These are phyloP conservation scores for Cenchrus fungigraminus DNA, from an alignment of 176 grass and related monocot genomes.

Conservation along the genomic window DNA sequence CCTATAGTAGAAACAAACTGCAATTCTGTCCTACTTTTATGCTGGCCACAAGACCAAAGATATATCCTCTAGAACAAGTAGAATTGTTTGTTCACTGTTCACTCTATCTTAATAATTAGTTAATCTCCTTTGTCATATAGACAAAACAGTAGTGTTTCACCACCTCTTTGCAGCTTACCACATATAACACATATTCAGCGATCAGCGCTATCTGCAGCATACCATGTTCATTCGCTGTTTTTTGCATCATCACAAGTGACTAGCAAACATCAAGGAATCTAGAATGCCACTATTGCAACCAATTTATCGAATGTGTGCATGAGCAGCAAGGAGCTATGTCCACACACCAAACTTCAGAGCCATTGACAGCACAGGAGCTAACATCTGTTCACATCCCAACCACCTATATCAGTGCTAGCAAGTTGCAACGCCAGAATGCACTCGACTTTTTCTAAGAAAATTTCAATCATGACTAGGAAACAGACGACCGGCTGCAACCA, in stretches of 20 bases:
- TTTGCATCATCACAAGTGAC: not conserved
- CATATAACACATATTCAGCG: not conserved
- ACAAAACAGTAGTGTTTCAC: not conserved
- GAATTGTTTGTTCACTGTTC: not conserved
- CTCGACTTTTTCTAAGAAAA: slow-evolving; percentile 6
- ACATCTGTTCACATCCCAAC: not conserved
- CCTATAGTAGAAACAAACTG: not conserved
- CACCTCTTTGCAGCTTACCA: not conserved
- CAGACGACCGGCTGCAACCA: not conserved
- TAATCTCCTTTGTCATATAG: not conserved
- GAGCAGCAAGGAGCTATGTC: not conserved
- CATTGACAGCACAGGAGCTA: slow-evolving; percentile 10
- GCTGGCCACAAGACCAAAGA: not conserved
- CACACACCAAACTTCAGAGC: not conserved
- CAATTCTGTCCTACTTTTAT: not conserved
- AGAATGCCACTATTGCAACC: slow-evolving; percentile 1
- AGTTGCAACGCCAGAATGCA: not conserved
- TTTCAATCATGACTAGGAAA: not conserved
- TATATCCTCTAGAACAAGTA: not conserved
- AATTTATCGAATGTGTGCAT: not conserved
- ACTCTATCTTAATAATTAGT: not conserved
- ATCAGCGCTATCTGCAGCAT: not conserved
- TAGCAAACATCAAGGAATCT: slow-evolving; percentile 7
- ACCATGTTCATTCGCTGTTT: not conserved
- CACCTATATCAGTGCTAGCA: not conserved